phyloP scores from a whole-genome alignment of 805 yeast genomes.

The Hanseniaspora meyeri region DNA sequence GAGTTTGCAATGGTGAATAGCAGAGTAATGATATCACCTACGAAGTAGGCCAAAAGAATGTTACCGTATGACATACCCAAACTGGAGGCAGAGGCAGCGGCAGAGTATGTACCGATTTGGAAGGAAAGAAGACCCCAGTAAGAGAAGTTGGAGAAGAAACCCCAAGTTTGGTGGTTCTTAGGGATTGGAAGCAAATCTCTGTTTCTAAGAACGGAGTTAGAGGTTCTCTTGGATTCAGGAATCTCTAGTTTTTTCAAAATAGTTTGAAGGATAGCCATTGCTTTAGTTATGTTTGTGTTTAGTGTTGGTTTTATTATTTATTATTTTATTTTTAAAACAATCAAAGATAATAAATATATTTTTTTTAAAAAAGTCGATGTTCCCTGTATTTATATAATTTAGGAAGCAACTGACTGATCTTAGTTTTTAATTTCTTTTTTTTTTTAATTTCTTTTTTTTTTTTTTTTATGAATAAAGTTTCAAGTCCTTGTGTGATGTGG shows the following conservation, averaged over 20 bases:
- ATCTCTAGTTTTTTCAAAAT: constrained; percentile 22
- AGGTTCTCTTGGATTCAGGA: constrained; percentile 25
- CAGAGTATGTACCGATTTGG: constrained; percentile 35
- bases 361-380: neutral
- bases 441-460: neutral
- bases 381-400: neutral
- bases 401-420: neutral
- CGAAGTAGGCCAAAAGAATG: constrained; percentile 33
- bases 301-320: neutral
- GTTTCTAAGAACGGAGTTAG: constrained; percentile 25
- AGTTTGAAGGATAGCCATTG: neutral
- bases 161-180: constrained; percentile 28
- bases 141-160: constrained; percentile 31
- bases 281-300: no score
- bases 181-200: constrained; percentile 28
- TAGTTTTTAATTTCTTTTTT: no score
- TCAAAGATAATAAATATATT: no score
- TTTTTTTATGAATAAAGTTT: neutral
- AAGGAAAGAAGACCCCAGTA: constrained; percentile 38
- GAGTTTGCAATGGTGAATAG: constrained; percentile 36
- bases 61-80: constrained; percentile 37
- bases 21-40: constrained; percentile 38
- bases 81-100: constrained; percentile 34
- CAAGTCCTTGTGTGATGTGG: neutral
- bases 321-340: neutral